Conservation (phyloP, 2,329 filamentous ascomycete genomes). For the Colletotrichum eleusines region DNA sequence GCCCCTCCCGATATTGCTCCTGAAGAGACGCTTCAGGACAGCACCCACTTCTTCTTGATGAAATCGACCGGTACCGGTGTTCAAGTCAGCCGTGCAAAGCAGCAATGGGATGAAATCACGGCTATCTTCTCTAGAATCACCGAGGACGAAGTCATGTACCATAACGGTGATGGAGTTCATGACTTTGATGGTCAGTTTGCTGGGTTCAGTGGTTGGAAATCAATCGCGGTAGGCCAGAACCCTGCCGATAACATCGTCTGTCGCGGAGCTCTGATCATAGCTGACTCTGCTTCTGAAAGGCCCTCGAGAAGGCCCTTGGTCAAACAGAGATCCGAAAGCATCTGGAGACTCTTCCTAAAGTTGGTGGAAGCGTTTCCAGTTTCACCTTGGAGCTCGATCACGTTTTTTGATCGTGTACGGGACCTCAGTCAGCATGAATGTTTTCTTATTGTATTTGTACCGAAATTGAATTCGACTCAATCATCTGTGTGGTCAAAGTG, state of each 20-base stretch:
- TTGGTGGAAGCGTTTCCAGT: not conserved
- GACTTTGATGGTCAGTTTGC: slow-evolving; percentile 7
- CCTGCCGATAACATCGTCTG: too few relatives aligned
- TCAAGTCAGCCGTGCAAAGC: not conserved
- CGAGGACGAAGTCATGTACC: not conserved
- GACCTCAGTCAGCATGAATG: too few relatives aligned
- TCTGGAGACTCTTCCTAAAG: not conserved
- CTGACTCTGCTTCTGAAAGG: slow-evolving; percentile 12
- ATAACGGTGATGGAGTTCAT: slow-evolving; percentile 12
- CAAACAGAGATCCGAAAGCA: not conserved
- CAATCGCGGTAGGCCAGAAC: slow-evolving; percentile 1
- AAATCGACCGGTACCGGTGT: slow-evolving; percentile 8
- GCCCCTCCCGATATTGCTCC: not conserved
- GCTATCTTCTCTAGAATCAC: not conserved
- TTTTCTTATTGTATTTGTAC: too few relatives aligned
- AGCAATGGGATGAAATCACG: slow-evolving; percentile 7
- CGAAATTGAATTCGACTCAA: not conserved
- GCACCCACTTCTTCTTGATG: slow-evolving; percentile 25
- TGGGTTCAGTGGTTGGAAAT: slow-evolving; percentile 29
- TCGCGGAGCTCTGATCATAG: too few relatives aligned
- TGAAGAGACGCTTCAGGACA: slow-evolving; percentile 4
- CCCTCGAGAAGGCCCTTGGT: slow-evolving; percentile 10
- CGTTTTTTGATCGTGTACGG: not conserved
- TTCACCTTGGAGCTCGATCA: slow-evolving; percentile 22
- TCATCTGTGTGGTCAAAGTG: not conserved